Base-by-base conservation (phyloP, 306 rosid genomes). In the Vicia villosa region DNA sequence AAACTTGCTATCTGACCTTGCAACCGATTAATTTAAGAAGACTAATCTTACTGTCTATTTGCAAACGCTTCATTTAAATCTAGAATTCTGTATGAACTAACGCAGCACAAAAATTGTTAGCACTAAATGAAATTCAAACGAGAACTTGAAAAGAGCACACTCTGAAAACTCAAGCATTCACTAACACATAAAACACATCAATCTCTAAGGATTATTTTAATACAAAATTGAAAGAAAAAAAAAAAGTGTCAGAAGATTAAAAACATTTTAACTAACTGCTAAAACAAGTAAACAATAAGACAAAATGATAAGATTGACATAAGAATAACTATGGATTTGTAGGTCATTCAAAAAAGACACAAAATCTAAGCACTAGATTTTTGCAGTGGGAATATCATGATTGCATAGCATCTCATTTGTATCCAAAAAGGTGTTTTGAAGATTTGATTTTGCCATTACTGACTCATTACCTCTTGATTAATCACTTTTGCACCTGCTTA, bases 261-360 rank as follows among this genome's bases (percentile, higher is more conserved):
- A 78, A 51, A 52, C 75, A 68, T 47, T 20, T 71, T 68, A 24
- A 43, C 26, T 28, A 45, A 13, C 54, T 74, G 17, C 14, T 6
- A 34, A 72, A 68, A 54, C 68, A 52, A 24, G 28, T 47, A 70
- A 51, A 14, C 50, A 17, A 24, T 43, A 43, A 4, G 77, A 73
- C 71, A 82, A 77, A 77, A 67, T 78, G 69, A 82, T 74, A 32
- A 19, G 72, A 42, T 77, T 82, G 82, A 64, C 77, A 67, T 20
- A 24, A 16, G 72, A 20, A 59, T 52, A 68, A 69, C 59, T 45
- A 36, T 51, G 4, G 40, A 45, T 13, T 12, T 56, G 20, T 37
- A 54, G 17, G 57, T 63, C 49, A 68, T 50, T 65, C 61, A 57
- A 69, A 70, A 17, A 69, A 22, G 57, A 70, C 17, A 79, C 13